Evolutionary conservation across 208 protist species (phyloP).

Genomic region (Crithidia thermophila): DNA sequence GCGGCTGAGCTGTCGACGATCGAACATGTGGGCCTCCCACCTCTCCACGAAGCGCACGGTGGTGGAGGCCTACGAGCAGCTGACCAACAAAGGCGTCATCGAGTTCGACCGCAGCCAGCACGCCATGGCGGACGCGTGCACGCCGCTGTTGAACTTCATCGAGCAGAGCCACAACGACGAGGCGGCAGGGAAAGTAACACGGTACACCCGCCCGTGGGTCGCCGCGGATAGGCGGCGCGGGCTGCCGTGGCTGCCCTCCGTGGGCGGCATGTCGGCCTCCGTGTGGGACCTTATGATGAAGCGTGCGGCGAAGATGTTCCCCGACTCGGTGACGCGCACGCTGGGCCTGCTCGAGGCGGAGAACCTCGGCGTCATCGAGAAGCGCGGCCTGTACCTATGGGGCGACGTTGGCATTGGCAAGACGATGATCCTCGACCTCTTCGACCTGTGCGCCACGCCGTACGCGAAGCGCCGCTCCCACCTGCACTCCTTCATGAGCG

Average conservation of each 20-base stretch:
- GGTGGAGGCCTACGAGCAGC: slow-evolving; percentile 65
- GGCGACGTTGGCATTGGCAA: slow-evolving; percentile 95
- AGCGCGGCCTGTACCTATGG: slow-evolving; percentile 92
- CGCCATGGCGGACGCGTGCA: slow-evolving; percentile 72
- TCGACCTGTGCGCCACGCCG: slow-evolving; percentile 77
- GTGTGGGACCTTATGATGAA: not conserved
- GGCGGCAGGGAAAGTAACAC: slow-evolving; percentile 10
- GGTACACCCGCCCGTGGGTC: slow-evolving; percentile 1
- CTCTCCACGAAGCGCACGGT: slow-evolving; percentile 56
- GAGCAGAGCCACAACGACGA: slow-evolving; percentile 30
- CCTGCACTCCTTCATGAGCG: slow-evolving; percentile 94
- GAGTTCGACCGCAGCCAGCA: slow-evolving; percentile 49
- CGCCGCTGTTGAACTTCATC: slow-evolving; percentile 51
- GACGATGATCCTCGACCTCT: slow-evolving; percentile 95
- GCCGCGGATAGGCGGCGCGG: not conserved
- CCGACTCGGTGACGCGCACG: slow-evolving; percentile 24
- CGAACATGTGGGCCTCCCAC: slow-evolving; percentile 59
- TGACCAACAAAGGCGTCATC: slow-evolving; percentile 70
- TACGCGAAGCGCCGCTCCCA: slow-evolving; percentile 88
- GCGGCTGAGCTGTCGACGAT: not conserved
- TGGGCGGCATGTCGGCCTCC: not conserved
- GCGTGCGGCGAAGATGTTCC: slow-evolving; percentile 11
- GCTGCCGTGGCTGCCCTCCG: slow-evolving; percentile 1
- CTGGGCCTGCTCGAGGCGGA: slow-evolving; percentile 49
- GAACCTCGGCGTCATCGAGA: slow-evolving; percentile 56